Evolutionary conservation across 139 green algal genomes (phyloP).

Genomic region (Chlorella sp.): DNA sequence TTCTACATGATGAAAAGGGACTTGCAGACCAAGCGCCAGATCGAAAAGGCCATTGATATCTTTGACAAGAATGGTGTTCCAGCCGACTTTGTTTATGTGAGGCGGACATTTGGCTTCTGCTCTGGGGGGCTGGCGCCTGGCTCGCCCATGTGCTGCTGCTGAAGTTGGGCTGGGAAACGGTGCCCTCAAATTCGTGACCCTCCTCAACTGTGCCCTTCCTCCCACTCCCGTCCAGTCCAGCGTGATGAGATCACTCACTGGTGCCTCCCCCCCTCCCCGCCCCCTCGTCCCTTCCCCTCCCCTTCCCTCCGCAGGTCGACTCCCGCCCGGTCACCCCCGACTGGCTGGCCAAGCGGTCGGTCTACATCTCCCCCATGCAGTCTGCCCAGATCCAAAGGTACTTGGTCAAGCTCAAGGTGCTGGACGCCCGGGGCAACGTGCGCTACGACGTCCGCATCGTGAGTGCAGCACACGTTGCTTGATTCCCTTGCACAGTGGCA

Average conservation of each 20-base stretch:
- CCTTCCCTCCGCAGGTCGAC: neutral
- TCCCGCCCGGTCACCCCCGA: constrained; percentile 3
- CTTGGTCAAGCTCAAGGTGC: constrained; percentile 7
- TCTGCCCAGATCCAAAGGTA: constrained; percentile 10
- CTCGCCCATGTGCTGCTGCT: neutral
- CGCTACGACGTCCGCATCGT: constrained; percentile 13
- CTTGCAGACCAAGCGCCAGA: constrained; percentile 12
- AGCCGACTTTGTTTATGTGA: constrained; percentile 17
- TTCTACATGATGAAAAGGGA: constrained; percentile 30
- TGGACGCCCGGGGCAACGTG: neutral
- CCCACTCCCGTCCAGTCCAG: too few relatives aligned
- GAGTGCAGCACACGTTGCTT: neutral
- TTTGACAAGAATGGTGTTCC: neutral
- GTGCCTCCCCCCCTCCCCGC: neutral
- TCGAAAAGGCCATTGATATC: constrained; percentile 4
- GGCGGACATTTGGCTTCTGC: too few relatives aligned
- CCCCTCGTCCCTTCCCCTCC: neutral
- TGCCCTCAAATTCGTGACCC: too few relatives aligned
- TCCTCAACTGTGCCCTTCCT: too few relatives aligned
- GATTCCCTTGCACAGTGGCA: too few relatives aligned
- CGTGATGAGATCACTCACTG: neutral
- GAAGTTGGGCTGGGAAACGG: neutral
- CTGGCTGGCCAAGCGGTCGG: constrained; percentile 13
- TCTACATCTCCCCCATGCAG: constrained; percentile 23
- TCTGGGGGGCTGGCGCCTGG: neutral